A percentile compares a stretch with the other conserved stretches of the same genome.
Conservation (phyloP, 768 basidiomycete genomes). For the Mycena belliarum region DNA sequence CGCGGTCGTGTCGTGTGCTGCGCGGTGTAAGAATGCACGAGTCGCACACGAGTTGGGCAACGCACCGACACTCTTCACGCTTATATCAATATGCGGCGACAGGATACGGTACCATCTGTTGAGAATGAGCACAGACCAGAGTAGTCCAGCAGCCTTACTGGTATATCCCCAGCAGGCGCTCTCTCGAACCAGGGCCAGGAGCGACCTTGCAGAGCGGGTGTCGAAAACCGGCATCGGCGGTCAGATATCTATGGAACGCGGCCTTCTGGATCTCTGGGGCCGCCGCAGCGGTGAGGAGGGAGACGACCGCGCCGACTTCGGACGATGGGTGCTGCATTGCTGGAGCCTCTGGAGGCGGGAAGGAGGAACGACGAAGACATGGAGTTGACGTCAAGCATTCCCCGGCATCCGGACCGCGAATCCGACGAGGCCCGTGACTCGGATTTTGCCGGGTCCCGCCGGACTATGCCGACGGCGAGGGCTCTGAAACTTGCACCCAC, state of each 20-base stretch:
- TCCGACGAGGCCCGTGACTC: no score
- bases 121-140: background rate
- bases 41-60: background rate
- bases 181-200: constrained; percentile 51
- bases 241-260: constrained; percentile 51
- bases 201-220: constrained; percentile 59
- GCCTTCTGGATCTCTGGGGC: constrained; percentile 52
- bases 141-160: constrained; percentile 37
- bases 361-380: no score
- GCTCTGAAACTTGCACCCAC: no score
- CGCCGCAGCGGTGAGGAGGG: constrained; percentile 45
- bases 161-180: constrained; percentile 56
- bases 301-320: constrained; percentile 49
- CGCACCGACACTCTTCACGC: constrained; percentile 47
- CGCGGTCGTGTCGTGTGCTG: constrained; percentile 51
- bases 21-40: background rate
- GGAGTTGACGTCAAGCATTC: no score
- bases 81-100: constrained; percentile 49
- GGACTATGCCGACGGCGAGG: no score
- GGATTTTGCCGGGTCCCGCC: no score
- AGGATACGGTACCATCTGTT: constrained; percentile 64
- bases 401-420: no score
- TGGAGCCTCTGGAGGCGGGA: no score
- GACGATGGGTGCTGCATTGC: constrained; percentile 56
- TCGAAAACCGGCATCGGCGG: constrained; percentile 54